Evolutionary conservation across 176 grass and related monocot genomes (phyloP).

Genomic region (Carex pumila): DNA sequence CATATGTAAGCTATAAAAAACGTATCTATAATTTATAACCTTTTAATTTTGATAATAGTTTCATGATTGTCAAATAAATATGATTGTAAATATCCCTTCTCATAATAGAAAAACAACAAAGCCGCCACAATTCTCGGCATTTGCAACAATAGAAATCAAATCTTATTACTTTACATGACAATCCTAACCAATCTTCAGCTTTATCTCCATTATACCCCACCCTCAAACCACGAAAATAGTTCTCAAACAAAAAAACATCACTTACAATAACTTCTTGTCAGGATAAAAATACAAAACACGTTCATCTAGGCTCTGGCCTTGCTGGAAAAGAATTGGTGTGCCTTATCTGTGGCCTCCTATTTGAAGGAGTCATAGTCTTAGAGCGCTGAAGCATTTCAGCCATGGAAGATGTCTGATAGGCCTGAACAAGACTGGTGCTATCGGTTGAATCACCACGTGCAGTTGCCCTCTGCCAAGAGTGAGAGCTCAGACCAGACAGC

Average conservation of each 20-base stretch:
- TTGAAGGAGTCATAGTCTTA: constrained; percentile 48
- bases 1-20: too few relatives aligned
- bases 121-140: background rate
- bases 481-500: constrained; percentile 77
- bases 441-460: constrained; percentile 54
- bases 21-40: too few relatives aligned
- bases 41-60: too few relatives aligned
- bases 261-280: constrained; percentile 2
- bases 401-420: constrained; percentile 88
- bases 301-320: constrained; percentile 53
- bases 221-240: background rate
- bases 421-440: constrained; percentile 55
- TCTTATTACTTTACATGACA: constrained; percentile 5
- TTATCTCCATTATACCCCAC: constrained; percentile 9
- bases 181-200: constrained; percentile 1
- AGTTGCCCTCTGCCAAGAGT: constrained; percentile 82
- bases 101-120: background rate
- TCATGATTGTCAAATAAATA: too few relatives aligned
- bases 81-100: background rate
- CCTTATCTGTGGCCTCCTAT: constrained; percentile 38
- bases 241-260: constrained; percentile 5
- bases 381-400: constrained; percentile 77
- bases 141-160: background rate
- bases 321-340: constrained; percentile 75
- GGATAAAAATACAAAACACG: background rate